Evolutionary conservation across 495 filamentous ascomycete genomes (phyloP), one percentile per base, ranked within the genome.

Genomic region (Penicillium samsonianum): DNA sequence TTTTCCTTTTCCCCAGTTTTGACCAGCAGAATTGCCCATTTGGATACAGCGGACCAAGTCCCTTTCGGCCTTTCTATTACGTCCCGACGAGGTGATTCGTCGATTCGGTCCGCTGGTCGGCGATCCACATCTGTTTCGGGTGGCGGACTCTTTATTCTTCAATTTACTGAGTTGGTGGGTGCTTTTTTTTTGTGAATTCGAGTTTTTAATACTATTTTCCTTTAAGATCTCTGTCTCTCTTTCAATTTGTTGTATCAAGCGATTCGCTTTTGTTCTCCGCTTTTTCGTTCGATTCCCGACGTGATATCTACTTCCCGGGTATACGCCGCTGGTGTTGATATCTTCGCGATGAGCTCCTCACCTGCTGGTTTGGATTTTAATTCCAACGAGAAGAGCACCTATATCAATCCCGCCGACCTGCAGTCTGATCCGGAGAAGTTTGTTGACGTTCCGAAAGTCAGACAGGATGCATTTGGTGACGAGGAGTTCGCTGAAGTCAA

Each of bases 391-490:
- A 61, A 65, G 26, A 53, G 40, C 16, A 0, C 50, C 2, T 41
- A 45, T 38, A 51, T 59, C 42, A 54, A 59, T 26, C 35, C 53
- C 6, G 62, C 53, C 6, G 62, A 60, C 5, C 31, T 55, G 12
- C 22, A 33, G 3, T 17, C 40, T 5, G 70, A 68, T 50, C 31
- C 23, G 4, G 65, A 73, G 47, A 69, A 68, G 48, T 59, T 59
- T 20, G 41, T 43, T 1, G 43, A 45, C 8, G 31, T 22, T 0
- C 62, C 65, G 30, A 55, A 57, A 2, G 61, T 64, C 31, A 26
- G n/a, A 30, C 59, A 70, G 26, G 72, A 76, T 60, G 68, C 76
- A 8, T 75, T 76, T 62, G 76, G 73, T 26, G 67, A 78, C 41
- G 75, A 77, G 60, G 69, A 71, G 43, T 64, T 67, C 31, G 71